phyloP scores from a whole-genome alignment of 1,139 yeast genomes.

The Cylindricascospora bacillispora region DNA sequence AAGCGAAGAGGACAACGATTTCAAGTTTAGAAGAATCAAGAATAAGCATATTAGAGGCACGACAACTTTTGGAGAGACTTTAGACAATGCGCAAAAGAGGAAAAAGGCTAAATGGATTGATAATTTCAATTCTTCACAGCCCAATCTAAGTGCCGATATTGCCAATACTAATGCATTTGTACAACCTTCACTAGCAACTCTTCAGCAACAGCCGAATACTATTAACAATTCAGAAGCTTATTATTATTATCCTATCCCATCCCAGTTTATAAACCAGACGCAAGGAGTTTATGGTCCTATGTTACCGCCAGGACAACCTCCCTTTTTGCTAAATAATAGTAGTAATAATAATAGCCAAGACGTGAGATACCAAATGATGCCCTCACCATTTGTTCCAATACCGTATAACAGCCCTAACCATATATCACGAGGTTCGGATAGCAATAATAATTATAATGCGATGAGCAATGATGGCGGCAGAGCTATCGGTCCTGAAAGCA shows the following conservation, averaged over 20 bases:
- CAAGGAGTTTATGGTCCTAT: background rate
- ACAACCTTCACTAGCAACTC: constrained; percentile 1
- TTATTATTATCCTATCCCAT: constrained; percentile 15
- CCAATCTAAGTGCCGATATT: background rate
- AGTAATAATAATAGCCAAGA: background rate
- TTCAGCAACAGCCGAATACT: constrained; percentile 6
- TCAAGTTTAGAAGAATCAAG: constrained; percentile 22
- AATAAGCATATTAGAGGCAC: constrained; percentile 14
- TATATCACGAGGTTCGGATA: no score
- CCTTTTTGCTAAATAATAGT: background rate
- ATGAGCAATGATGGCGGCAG: background rate
- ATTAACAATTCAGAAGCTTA: no score
- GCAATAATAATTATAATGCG: no score
- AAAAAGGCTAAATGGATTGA: constrained; percentile 23
- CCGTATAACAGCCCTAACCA: background rate
- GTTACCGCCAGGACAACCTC: background rate
- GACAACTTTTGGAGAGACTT: constrained; percentile 21
- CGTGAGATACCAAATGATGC: background rate
- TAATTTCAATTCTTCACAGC: constrained; percentile 23
- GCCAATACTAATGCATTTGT: background rate
- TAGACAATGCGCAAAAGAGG: constrained; percentile 20
- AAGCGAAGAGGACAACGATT: constrained; percentile 23
- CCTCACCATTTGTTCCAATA: background rate
- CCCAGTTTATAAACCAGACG: background rate
- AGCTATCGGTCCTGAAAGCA: constrained; percentile 22